Base-by-base conservation (phyloP, 345 rosid genomes). In the Streptanthus diversifolius region DNA sequence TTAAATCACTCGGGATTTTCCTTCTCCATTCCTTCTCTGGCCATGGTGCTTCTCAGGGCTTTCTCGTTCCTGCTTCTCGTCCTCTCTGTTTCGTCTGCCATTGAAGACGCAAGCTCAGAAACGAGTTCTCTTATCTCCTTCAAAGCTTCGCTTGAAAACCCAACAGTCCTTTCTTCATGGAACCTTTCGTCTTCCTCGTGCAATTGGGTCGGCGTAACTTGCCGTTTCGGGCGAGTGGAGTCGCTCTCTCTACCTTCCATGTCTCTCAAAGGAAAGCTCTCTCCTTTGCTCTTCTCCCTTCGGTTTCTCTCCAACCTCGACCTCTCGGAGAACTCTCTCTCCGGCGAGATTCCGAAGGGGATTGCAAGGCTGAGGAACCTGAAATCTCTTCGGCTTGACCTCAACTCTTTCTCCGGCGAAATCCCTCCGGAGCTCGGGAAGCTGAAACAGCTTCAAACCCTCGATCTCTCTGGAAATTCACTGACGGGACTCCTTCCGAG, bases 181-280 rank as follows among this genome's bases (percentile, higher is more conserved):
- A 88, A 81, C 78, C 43, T 5, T 3, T 59, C 86, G 12, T 30
- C 74, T 7, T 71, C 79, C n/a, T 15, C 57, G 8, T 95, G 97
- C 63, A 55, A 71, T 43, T 95, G 99, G 99, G 69, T 63, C n/a
- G 99, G 97, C 12, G 89, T 95, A 3, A 48, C 62, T 27, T 95
- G 99, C 78, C 53, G 54, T 21, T 69, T 44, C 30, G 86, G 85
- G 14, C 73, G 79, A 51, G 96, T 95, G 30, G 35, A 25, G 12
- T 77, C 87, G 0, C 84, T 95, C 29, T 15, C 67, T 11, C 81
- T 95, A 27, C 44, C 92, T 0, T 37, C 71, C 25, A 65, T 43
- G 72, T 77, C 43, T 3, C 90, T 91, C 19, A 55, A 32, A 60
- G 68, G 92, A 6, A 81, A 68, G 4, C 75, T 95, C 14, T 59